Base-by-base conservation (phyloP, 2,329 filamentous ascomycete genomes). In the Trichoderma sp. region DNA sequence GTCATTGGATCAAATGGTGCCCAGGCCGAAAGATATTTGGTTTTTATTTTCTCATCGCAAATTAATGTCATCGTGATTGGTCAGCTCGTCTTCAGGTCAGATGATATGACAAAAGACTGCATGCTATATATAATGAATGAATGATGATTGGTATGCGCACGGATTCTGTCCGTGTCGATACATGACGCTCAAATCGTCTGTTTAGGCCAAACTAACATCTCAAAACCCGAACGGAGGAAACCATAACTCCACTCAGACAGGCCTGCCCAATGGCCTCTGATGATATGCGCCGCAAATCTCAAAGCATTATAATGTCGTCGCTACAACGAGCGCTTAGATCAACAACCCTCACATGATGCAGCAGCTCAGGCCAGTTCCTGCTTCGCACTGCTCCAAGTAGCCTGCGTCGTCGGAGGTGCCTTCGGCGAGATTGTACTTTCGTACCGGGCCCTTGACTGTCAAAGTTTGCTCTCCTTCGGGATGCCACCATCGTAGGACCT, bases 401-500 rank as follows among this genome's bases (percentile, higher is more conserved):
- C 91, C 90, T 27, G 89, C 87, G 59, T 93, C 92, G 68, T 93
- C 91, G 5, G 88, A 87, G 4, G 84, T 85, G 2, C 86, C 88
- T 52, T 84, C 80, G 4, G 81, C 80, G 63, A 81, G 79, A 72
- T 86, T 89, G 72, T 87, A 84, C 72, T 83, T 89, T 73, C 90
- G 86, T 73, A 91, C 88, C 22, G 92, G 80, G 0, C 95, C 95
- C 22, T 86, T 89, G 9, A 97, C 84, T 70, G 86, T 91, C 65
- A 99, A 84, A 57, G 82, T 89, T 79, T 98, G 94, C 72, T 93
- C 88, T 2, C 94, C 95, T 67, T 90, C 90, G 1, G 87, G 88
- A 79, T 99, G 94, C 94, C 94, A 97, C 95, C 95, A 99, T 73
- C 87, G 88, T 70, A 99, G 80, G 71, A 86, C 86, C 80, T 97